Evolutionary conservation across 208 protist species (phyloP), one percentile per base, ranked within the genome.

Genomic region (Leishmania major): DNA sequence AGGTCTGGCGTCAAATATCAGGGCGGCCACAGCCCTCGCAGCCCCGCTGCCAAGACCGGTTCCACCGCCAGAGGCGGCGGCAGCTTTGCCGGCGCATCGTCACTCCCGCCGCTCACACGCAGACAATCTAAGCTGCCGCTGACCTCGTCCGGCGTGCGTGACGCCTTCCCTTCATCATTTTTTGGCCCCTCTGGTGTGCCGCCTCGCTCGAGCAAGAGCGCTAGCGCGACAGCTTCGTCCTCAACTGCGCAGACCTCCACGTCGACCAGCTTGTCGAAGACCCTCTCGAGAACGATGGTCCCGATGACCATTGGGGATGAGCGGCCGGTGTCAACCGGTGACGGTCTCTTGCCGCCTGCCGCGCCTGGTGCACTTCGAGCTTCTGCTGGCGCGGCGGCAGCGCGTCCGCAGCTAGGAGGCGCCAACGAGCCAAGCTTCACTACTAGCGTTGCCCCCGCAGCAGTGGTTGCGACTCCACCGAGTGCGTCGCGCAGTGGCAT

Each of bases 401-500:
- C 62, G 25, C 62, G 62, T 11, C 62, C n/a, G 31, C 62, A n/a
- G 10, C n/a, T 13, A 67, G 17, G 62, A n/a, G 62, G 62, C 6
- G 53, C 7, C 59, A 31, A 3, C 6, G 59, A 31, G 59, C 17
- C 4, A 31, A 64, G 2, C 59, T 31, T 64, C 59, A 11, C 25
- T 28, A 64, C 59, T 22, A 64, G 22, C 13, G 53, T 25, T 35
- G 1, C n/a, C 11, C 31, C 62, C 1, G 62, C 11, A 15, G 31
- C 8, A 11, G 62, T n/a, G n/a, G 62, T 37, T 11, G 31, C n/a
- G n/a, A 37, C 62, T 40, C 25, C n/a, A 8, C 62, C 62, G 62
- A 25, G 25, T n/a, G 62, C n/a, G 73, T 59, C 59, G 19, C 43
- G 55, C 45, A 73, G 62, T 51, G 69, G 75, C 53, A 80, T n/a